Conservation (phyloP, 345 rosid species). For the Brassica rapa region DNA sequence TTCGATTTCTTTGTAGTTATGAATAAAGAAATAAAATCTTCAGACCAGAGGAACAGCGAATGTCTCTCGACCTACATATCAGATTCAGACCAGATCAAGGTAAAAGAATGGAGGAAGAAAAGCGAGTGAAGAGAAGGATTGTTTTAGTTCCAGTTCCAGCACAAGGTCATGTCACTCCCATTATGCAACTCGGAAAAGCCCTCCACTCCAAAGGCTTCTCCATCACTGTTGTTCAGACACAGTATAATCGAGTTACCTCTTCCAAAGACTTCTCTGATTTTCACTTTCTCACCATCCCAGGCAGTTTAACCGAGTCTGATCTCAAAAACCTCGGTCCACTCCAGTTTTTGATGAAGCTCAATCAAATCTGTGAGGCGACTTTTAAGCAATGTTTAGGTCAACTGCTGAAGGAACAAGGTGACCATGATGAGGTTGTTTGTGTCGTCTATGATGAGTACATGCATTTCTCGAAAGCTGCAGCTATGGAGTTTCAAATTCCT, state of each 20-base stretch:
- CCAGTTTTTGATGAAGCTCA: slow-evolving; percentile 38
- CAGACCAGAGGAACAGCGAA: neutral
- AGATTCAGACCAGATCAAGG: slow-evolving; percentile 8
- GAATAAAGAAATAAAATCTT: neutral
- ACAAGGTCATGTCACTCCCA: slow-evolving; percentile 75
- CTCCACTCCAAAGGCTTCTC: slow-evolving; percentile 62
- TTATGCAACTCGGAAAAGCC: slow-evolving; percentile 62
- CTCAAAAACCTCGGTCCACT: slow-evolving; percentile 26
- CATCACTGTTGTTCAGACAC: slow-evolving; percentile 53
- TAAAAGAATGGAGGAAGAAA: slow-evolving; percentile 22
- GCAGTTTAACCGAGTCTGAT: slow-evolving; percentile 36
- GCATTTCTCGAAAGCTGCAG: slow-evolving; percentile 48
- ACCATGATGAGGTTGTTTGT: slow-evolving; percentile 39
- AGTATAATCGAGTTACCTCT: slow-evolving; percentile 46
- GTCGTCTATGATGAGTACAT: slow-evolving; percentile 56
- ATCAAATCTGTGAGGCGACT: slow-evolving; percentile 43
- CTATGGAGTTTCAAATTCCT: slow-evolving; percentile 39
- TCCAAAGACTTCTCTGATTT: slow-evolving; percentile 46
- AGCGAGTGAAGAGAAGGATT: slow-evolving; percentile 22
- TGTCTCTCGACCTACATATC: neutral
- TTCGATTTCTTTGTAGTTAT: neutral
- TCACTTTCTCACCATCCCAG: slow-evolving; percentile 45
- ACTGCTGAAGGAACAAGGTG: slow-evolving; percentile 29
- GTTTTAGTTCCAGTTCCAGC: slow-evolving; percentile 62
- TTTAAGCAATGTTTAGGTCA: slow-evolving; percentile 43